Percentiles rank a stretch among this genome's conserved stretches.
These are phyloP conservation scores for Avena atlantica DNA, from an alignment of 176 grass and related monocot genomes.

Conservation along the genomic window DNA sequence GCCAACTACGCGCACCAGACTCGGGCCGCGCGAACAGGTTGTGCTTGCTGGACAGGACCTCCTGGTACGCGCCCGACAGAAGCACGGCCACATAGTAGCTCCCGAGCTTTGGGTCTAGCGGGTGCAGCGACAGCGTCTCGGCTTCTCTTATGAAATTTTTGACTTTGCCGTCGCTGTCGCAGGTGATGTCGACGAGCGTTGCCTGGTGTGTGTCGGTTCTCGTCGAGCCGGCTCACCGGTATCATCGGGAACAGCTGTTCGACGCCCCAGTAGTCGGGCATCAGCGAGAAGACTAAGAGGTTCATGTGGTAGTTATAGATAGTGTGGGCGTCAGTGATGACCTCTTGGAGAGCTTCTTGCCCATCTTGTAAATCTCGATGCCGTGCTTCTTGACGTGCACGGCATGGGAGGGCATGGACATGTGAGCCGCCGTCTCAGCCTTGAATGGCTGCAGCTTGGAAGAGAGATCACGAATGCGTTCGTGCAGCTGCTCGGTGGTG, in stretches of 20 bases:
- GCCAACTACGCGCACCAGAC: slow-evolving; percentile 5
- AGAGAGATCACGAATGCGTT: not conserved
- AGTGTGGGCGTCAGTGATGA: not conserved
- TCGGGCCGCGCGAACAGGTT: slow-evolving; percentile 47
- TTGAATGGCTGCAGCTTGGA: not conserved
- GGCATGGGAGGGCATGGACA: not conserved
- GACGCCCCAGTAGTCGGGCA: slow-evolving; percentile 30
- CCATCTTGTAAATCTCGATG: slow-evolving; percentile 15
- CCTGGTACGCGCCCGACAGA: slow-evolving; percentile 45
- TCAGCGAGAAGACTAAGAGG: slow-evolving; percentile 51
- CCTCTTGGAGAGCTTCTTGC: slow-evolving; percentile 29
- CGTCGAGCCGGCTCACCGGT: slow-evolving; percentile 4
- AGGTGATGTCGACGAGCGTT: slow-evolving; percentile 43
- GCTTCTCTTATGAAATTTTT: slow-evolving; percentile 39
- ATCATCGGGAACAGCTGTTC: slow-evolving; percentile 46
- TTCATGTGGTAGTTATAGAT: slow-evolving; percentile 56
- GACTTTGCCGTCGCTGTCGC: slow-evolving; percentile 47
- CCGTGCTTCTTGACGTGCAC: slow-evolving; percentile 35
- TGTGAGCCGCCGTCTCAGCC: no score
- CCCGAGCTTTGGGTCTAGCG: not conserved
- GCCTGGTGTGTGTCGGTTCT: not conserved
- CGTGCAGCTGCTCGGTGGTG: not conserved
- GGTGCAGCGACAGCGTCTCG: slow-evolving; percentile 42
- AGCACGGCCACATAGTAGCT: slow-evolving; percentile 43
- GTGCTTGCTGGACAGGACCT: slow-evolving; percentile 27